Base-by-base conservation (phyloP, 1,284 basidiomycete genomes). In the Cryptococcus sp. region DNA sequence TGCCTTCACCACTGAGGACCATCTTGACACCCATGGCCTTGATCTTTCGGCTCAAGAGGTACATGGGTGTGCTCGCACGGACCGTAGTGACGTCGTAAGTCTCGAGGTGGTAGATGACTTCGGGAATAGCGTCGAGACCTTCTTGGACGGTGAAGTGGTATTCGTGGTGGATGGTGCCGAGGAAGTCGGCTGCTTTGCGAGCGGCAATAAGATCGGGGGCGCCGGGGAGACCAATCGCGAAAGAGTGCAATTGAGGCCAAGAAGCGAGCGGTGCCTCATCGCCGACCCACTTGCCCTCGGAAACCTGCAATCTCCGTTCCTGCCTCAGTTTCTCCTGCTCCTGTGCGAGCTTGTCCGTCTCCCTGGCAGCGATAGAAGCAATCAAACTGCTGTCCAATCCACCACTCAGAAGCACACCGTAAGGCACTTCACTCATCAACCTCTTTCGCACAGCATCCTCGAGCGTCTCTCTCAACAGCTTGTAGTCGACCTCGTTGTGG, bases 1-100 rank as follows among this genome's bases (percentile, higher is more conserved):
- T 93, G 35, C 96, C 96, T 79, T 99, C 96, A 39, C 96, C 96
- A 63, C 90, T 93, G 42, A 99, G 84, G 3, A 99, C 96, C 96
- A 99, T 99, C 83, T 99, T 99, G 64, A 99, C 96, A 64, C 96
- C 96, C 90, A 94, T 99, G 3, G 96, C 95, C 82, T 99, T 99
- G 83, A 99, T 96, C 83, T 99, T 99, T 57, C 96, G 86, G 76
- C 90, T 93, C 60, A 99, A 86, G 39, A 99, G 86, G 72, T 79
- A 79, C 79, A 81, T 81, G 17, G 96, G 95, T 6, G 95, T 98
- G 69, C 91, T 94, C 5, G 96, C 96, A 58, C 96, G 89, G 54
- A 98, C 93, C 17, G 96, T 99, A 40, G 96, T 99, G 55, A 99
- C 96, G 76, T 99, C 96, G 80, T 93, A 99, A 1, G 96, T 99